Base-by-base conservation (phyloP, 495 filamentous ascomycete species). In the Aspergillus diversus region DNA sequence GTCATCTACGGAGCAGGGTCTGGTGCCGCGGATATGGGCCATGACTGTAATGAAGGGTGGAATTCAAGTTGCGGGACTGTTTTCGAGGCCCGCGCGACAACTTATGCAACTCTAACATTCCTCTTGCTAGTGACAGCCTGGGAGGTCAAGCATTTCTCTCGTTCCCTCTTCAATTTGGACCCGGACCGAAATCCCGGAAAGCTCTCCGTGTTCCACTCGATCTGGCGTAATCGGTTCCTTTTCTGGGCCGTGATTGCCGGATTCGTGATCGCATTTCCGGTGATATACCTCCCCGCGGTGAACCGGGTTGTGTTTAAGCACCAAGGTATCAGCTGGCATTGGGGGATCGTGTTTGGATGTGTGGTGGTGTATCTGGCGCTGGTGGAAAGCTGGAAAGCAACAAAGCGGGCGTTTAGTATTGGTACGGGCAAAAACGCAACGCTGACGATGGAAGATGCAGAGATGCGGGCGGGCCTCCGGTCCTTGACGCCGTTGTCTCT, bases 251-350 rank as follows among this genome's bases (percentile, higher is more conserved):
- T 92, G 17, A 75, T 88, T 39, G 78, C 88, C 32, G 90, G 89
- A 7, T 86, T 85, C 48, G 43, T 90, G 17, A 83, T 84, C 64
- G 84, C 90, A 5, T 92, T 92, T 66, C 89, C 89, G 0, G 84
- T 87, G 5, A 83, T 92, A 0, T 92, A 92, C 67, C 88, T 93
- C 35, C 90, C 90, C 0, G 82, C 79, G 15, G 73, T 93, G 32
- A 92, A 92, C 72, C 78, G 70, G 2, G 70, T 79, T 8, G 89
- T 93, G 4, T 92, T 93, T 81, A 91, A 90, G 73, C 90, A 93
- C 69, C 81, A 75, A n/a, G 76, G 79, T 21, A 91, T 93, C 53
- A 81, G 68, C 58, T 92, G 89, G 90, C 89, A 92, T 70, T 92
- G 90, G 90, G 84, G 78, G 17, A 59, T 88, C 5, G 84, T 84